A percentile compares a stretch with the other conserved stretches of the same genome.
phyloP scores from a whole-genome alignment of 1,284 basidiomycete genomes.

The Coniferiporia sulphurascens region DNA sequence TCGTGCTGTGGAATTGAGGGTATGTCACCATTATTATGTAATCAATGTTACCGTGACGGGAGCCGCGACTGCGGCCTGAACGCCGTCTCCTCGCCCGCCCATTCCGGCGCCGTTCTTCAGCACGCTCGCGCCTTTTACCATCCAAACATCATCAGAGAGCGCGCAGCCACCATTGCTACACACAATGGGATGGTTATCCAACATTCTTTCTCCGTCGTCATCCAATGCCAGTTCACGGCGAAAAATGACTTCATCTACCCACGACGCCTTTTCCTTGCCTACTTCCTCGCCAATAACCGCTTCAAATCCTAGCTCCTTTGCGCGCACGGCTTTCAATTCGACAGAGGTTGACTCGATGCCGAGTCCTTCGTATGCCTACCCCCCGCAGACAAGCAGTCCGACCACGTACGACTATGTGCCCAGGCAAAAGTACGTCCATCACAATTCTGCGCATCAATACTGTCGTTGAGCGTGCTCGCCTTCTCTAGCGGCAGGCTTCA shows the following conservation, averaged over 20 bases:
- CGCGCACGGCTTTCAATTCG: slow-evolving; percentile 44
- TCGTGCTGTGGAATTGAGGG: neutral
- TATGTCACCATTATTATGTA: neutral
- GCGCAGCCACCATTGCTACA: neutral
- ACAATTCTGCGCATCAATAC: slow-evolving; percentile 11
- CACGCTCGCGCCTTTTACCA: neutral
- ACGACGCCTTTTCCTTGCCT: slow-evolving; percentile 75
- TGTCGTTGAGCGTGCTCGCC: slow-evolving; percentile 11
- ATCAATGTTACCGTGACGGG: neutral
- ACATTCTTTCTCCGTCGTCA: slow-evolving; percentile 49
- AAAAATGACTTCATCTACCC: slow-evolving; percentile 64
- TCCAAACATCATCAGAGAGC: neutral
- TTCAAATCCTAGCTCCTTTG: slow-evolving; percentile 54
- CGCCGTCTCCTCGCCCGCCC: neutral
- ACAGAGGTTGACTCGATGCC: slow-evolving; percentile 42
- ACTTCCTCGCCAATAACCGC: slow-evolving; percentile 57
- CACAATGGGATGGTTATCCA: slow-evolving; percentile 66
- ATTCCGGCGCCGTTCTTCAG: neutral
- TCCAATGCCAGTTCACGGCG: slow-evolving; percentile 42
- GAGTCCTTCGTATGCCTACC: slow-evolving; percentile 62
- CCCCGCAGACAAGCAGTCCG: slow-evolving; percentile 47
- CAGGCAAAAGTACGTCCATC: slow-evolving; percentile 44
- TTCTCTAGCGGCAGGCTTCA: slow-evolving; percentile 24
- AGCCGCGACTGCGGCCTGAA: neutral
- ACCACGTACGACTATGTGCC: slow-evolving; percentile 54